Conservation (phyloP, 2,329 filamentous ascomycete genomes). For the Aspergillus fructus region DNA sequence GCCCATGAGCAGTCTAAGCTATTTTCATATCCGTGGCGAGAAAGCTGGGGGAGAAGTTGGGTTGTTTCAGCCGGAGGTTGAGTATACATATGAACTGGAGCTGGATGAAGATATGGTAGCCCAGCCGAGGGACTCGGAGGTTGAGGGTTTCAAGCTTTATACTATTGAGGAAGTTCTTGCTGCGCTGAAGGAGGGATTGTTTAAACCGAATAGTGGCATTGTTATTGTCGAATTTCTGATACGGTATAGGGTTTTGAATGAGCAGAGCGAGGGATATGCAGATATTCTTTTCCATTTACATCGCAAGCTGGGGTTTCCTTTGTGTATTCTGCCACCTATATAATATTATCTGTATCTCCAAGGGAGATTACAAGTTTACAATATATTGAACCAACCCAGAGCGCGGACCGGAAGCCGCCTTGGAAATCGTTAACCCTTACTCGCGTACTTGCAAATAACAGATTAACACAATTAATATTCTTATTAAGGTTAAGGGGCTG, state of each 20-base stretch:
- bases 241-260: conserved; percentile 29
- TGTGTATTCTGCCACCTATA: neutral
- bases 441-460: too few species aligned
- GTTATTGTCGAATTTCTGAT: conserved; percentile 36
- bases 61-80: conserved; percentile 29
- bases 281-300: conserved; percentile 33
- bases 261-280: conserved; percentile 30
- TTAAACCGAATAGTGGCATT: conserved; percentile 34
- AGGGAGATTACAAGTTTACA: too few species aligned
- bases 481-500: too few species aligned
- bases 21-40: conserved; percentile 6
- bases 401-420: too few species aligned
- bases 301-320: conserved; percentile 12
- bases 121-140: conserved; percentile 29
- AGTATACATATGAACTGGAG: conserved; percentile 36
- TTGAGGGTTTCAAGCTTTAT: conserved; percentile 29
- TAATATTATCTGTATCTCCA: too few species aligned
- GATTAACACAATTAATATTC: too few species aligned
- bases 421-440: too few species aligned
- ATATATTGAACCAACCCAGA: too few species aligned
- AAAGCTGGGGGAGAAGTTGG: neutral
- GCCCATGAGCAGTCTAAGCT: neutral
- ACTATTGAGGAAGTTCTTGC: conserved; percentile 25
- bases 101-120: conserved; percentile 23
- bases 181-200: conserved; percentile 25